Percentiles rank a stretch among this genome's conserved stretches.
These are phyloP conservation scores for Talaromyces sp. DNA, from an alignment of 2,329 filamentous ascomycete genomes.

Conservation along the genomic window DNA sequence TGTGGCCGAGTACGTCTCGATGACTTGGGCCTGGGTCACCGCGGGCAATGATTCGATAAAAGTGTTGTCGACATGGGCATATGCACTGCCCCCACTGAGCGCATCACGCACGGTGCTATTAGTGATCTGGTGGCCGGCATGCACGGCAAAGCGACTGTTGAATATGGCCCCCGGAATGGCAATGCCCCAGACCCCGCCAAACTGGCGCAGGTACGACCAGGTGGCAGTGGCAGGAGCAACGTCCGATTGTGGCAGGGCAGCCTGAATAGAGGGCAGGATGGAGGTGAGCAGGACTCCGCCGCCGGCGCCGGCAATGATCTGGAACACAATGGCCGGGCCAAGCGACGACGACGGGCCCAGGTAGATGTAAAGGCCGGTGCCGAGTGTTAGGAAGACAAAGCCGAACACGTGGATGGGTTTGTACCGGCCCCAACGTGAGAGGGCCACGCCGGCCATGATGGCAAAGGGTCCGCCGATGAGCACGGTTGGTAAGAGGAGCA, in stretches of 20 bases:
- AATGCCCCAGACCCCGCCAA: slow-evolving; percentile 28
- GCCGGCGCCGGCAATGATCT: slow-evolving; percentile 23
- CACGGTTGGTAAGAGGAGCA: slow-evolving; percentile 24
- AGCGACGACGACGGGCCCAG: slow-evolving; percentile 20
- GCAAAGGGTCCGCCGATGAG: slow-evolving; percentile 21
- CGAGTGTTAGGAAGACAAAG: slow-evolving; percentile 22
- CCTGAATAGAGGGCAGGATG: slow-evolving; percentile 25
- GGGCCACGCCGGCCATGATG: slow-evolving; percentile 24
- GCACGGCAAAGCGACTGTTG: slow-evolving; percentile 19
- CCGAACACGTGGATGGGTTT: slow-evolving; percentile 22
- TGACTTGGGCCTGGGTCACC: background rate
- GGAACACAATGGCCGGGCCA: slow-evolving; percentile 24
- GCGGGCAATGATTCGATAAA: background rate
- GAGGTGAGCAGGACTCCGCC: slow-evolving; percentile 21
- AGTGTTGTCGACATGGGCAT: slow-evolving; percentile 11
- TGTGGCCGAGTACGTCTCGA: background rate
- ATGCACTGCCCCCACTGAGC: slow-evolving; percentile 18
- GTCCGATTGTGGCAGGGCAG: slow-evolving; percentile 22
- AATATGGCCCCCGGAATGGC: slow-evolving; percentile 27
- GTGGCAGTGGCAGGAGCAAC: slow-evolving; percentile 21
- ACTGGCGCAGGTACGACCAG: slow-evolving; percentile 26
- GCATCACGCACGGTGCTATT: slow-evolving; percentile 7
- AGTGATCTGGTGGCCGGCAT: slow-evolving; percentile 12
- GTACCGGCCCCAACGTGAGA: slow-evolving; percentile 32
- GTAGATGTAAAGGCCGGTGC: slow-evolving; percentile 23